Conservation (phyloP, 495 filamentous ascomycete species). For the Penicillium cataractarum region DNA sequence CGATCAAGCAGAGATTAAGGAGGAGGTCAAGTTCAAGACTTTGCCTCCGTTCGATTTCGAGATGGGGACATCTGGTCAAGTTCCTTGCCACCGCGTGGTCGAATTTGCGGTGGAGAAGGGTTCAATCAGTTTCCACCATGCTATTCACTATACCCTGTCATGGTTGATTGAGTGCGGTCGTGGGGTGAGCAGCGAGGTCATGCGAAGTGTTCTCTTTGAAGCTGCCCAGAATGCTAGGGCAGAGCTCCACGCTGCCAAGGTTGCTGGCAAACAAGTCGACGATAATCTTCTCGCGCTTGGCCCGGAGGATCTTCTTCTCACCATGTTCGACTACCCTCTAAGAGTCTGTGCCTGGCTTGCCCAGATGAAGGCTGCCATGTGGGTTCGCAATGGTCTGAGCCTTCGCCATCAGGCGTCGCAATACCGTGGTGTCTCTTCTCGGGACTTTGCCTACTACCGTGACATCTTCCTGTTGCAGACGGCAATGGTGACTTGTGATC, state of each 20-base stretch:
- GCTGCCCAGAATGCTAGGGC: constrained; percentile 50
- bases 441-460: constrained; percentile 90
- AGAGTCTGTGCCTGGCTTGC: constrained; percentile 94
- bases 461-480: constrained; percentile 95
- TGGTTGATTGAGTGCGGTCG: constrained; percentile 94
- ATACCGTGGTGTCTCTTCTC: constrained; percentile 81
- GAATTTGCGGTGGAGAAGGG: constrained; percentile 85
- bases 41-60: constrained; percentile 83
- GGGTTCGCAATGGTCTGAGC: constrained; percentile 96
- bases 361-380: constrained; percentile 97
- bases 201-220: constrained; percentile 65
- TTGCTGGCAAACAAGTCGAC: constrained; percentile 16
- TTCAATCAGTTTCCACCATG: constrained; percentile 96
- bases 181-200: constrained; percentile 64
- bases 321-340: constrained; percentile 89
- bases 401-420: constrained; percentile 92
- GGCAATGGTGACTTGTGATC: constrained; percentile 83
- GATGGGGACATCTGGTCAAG: constrained; percentile 43
- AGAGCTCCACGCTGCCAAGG: constrained; percentile 25
- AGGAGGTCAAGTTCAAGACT: constrained; percentile 76
- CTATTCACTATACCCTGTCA: constrained; percentile 93
- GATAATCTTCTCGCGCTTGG: constrained; percentile 31
- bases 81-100: constrained; percentile 64
- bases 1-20: constrained; percentile 84
- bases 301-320: constrained; percentile 79